Percentiles rank a stretch among this genome's conserved stretches.
Evolutionary conservation across 1,139 yeast species (phyloP).

Genomic region (Meyerozyma smithsonii): DNA sequence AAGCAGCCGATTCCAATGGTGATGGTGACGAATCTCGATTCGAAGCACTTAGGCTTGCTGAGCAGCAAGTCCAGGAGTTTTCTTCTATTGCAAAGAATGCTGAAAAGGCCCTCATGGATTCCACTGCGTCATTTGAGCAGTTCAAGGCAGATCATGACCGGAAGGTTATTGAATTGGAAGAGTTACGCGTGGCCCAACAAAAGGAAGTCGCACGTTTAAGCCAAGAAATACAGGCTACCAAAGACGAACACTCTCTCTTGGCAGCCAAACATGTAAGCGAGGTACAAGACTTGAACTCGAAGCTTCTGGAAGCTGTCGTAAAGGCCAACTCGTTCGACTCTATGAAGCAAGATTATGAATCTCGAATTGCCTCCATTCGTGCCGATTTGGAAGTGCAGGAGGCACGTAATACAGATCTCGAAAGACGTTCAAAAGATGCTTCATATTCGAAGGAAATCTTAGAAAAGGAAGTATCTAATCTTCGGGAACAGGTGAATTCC

Average conservation of each 20-base stretch:
- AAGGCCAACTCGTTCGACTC: constrained; percentile 35
- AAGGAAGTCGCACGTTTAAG: constrained; percentile 13
- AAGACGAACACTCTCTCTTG: constrained; percentile 14
- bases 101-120: constrained; percentile 36
- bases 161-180: constrained; percentile 17
- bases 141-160: constrained; percentile 26
- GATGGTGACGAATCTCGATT: not conserved
- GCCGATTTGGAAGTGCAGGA: constrained; percentile 6
- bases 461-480: not conserved
- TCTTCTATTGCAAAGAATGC: constrained; percentile 37
- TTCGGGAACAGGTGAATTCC: not conserved
- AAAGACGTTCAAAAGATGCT: not conserved
- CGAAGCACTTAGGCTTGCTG: constrained; percentile 34
- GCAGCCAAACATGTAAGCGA: constrained; percentile 13
- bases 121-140: constrained; percentile 35
- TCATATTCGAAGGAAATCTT: not conserved
- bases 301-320: constrained; percentile 9
- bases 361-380: constrained; percentile 26
- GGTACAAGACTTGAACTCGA: constrained; percentile 8
- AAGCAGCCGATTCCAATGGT: not conserved
- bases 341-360: constrained; percentile 30
- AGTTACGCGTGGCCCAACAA: constrained; percentile 17
- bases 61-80: constrained; percentile 35
- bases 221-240: constrained; percentile 14
- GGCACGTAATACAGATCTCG: not conserved